A percentile compares a stretch with the other conserved stretches of the same genome.
phyloP scores from a whole-genome alignment of 495 filamentous ascomycete genomes.

The Aspergillus biplanus region DNA sequence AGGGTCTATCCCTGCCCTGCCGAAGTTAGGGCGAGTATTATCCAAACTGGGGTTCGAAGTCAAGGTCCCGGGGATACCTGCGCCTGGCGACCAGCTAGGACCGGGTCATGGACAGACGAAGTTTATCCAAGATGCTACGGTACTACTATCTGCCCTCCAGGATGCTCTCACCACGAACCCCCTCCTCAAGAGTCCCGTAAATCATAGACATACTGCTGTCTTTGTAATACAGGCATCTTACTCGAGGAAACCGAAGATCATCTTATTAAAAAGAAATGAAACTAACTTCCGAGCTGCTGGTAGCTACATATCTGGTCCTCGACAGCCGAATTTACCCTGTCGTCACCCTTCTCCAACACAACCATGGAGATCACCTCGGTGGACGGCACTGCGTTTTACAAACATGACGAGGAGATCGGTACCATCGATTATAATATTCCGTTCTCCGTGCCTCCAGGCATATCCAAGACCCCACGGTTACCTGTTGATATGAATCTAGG shows the following conservation, averaged over 20 bases:
- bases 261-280: constrained; percentile 9
- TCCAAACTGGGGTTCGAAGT: constrained; percentile 68
- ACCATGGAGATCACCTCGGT: constrained; percentile 75
- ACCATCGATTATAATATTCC: constrained; percentile 71
- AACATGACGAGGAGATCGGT: constrained; percentile 75
- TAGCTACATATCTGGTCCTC: constrained; percentile 82
- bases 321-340: constrained; percentile 81
- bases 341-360: constrained; percentile 73
- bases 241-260: background rate
- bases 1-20: constrained; percentile 73
- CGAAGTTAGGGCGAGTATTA: constrained; percentile 71
- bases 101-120: constrained; percentile 49
- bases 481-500: constrained; percentile 80
- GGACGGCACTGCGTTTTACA: constrained; percentile 84
- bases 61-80: constrained; percentile 65
- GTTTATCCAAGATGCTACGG: constrained; percentile 85
- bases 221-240: constrained; percentile 4
- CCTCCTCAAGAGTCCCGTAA: constrained; percentile 14
- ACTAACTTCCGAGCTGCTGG: constrained; percentile 24
- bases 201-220: constrained; percentile 9
- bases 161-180: constrained; percentile 25
- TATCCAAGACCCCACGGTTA: constrained; percentile 68
- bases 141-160: constrained; percentile 47
- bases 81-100: constrained; percentile 47
- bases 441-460: constrained; percentile 78